These are phyloP conservation scores for Elongisporangium undulatum DNA, from an alignment of 352 stramenopile species.

Conservation along the genomic window DNA sequence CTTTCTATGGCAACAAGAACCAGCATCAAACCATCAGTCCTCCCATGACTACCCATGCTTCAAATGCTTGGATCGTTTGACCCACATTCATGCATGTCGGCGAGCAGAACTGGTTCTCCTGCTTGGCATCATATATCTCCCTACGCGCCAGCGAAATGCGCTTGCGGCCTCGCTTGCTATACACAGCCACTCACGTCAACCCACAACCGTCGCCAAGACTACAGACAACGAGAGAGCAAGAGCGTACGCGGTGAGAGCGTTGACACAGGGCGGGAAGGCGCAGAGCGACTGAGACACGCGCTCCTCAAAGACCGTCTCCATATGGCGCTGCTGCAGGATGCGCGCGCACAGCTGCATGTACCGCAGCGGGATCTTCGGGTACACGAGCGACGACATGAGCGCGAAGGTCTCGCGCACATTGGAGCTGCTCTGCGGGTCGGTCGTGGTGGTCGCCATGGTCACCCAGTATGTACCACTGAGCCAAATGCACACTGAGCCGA, in stretches of 20 bases:
- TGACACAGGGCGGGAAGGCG: constrained; percentile 66
- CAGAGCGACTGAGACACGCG: constrained; percentile 62
- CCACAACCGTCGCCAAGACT: neutral
- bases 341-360: constrained; percentile 65
- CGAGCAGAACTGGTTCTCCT: constrained; percentile 83
- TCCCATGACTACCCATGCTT: neutral
- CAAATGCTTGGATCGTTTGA: neutral
- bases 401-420: constrained; percentile 74
- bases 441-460: constrained; percentile 5
- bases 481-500: neutral
- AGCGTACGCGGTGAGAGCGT: constrained; percentile 40
- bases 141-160: constrained; percentile 67
- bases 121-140: constrained; percentile 77
- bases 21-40: constrained; percentile 2
- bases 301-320: constrained; percentile 83
- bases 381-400: constrained; percentile 78
- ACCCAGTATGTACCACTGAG: neutral
- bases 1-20: constrained; percentile 44
- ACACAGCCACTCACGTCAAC: neutral
- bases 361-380: constrained; percentile 45
- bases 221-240: neutral
- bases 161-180: constrained; percentile 43
- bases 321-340: constrained; percentile 73
- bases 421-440: constrained; percentile 27
- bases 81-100: constrained; percentile 59